Evolutionary conservation across 257 asterid genomes (phyloP).

Genomic region (Rauvolfia tetraphylla): DNA sequence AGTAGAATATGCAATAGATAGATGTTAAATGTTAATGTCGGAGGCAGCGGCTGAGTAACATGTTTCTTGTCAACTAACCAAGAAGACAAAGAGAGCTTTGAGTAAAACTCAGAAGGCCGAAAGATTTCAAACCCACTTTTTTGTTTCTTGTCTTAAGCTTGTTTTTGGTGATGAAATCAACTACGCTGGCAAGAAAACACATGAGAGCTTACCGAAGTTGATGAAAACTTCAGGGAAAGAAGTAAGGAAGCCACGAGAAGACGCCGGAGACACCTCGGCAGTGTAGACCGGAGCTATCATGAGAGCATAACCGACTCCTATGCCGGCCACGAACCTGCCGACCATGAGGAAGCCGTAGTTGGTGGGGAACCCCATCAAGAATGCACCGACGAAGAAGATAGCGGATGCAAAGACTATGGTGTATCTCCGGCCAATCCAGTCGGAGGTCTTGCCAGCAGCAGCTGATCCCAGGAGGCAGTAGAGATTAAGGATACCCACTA

Average conservation of each 20-base stretch:
- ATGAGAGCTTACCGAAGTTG: conserved; percentile 30
- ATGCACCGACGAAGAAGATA: conserved; percentile 75
- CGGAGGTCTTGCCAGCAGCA: conserved; percentile 87
- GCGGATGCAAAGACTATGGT: conserved; percentile 78
- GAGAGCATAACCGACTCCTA: conserved; percentile 89
- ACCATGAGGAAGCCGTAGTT: conserved; percentile 75
- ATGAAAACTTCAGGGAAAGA: conserved; percentile 95
- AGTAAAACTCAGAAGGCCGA: conserved; percentile 9
- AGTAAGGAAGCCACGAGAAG: conserved; percentile 79
- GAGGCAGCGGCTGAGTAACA: background rate
- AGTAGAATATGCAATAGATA: too few species aligned
- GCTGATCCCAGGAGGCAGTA: conserved; percentile 77
- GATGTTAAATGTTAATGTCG: too few species aligned
- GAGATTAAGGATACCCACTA: conserved; percentile 64
- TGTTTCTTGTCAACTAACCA: conserved; percentile 14
- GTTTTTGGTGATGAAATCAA: background rate
- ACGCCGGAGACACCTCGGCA: conserved; percentile 89
- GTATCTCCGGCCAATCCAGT: conserved; percentile 80
- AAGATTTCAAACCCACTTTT: background rate
- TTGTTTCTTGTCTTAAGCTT: background rate
- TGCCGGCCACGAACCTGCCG: conserved; percentile 79
- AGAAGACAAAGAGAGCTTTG: background rate
- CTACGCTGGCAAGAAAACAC: background rate
- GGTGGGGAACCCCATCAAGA: conserved; percentile 86
- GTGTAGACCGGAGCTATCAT: conserved; percentile 97